Evolutionary conservation across 495 filamentous ascomycete species (phyloP).

Genomic region (Evernia prunastri): DNA sequence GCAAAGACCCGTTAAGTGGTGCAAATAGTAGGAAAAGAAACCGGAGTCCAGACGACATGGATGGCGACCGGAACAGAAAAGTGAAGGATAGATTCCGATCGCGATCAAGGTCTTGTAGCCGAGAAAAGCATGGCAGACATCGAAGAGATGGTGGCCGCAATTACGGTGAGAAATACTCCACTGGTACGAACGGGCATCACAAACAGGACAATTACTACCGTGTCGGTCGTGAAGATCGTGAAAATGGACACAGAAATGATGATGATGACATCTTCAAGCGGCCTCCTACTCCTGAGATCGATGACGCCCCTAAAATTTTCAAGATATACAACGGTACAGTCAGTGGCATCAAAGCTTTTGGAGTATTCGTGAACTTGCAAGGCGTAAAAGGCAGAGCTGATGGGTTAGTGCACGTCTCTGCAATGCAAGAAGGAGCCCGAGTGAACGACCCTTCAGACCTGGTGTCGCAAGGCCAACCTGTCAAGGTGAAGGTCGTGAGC

Average conservation of each 20-base stretch:
- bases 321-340: constrained; percentile 89
- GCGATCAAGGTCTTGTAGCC: constrained; percentile 49
- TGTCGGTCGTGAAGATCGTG: constrained; percentile 29
- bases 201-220: constrained; percentile 37
- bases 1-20: constrained; percentile 38
- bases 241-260: constrained; percentile 39
- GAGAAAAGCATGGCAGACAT: constrained; percentile 35
- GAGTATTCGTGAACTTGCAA: constrained; percentile 87
- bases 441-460: constrained; percentile 91
- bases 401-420: constrained; percentile 92
- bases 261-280: constrained; percentile 60
- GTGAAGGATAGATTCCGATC: constrained; percentile 49
- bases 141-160: constrained; percentile 38
- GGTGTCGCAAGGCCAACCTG: constrained; percentile 68
- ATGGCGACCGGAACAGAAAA: constrained; percentile 42
- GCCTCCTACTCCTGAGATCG: constrained; percentile 69
- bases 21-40: constrained; percentile 57
- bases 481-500: constrained; percentile 90
- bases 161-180: neutral
- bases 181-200: constrained; percentile 27
- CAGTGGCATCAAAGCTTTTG: constrained; percentile 90
- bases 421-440: constrained; percentile 78
- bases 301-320: constrained; percentile 72
- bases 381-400: constrained; percentile 84
- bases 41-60: constrained; percentile 60